phyloP scores from a whole-genome alignment of 352 stramenopile genomes.

The Nothophytophthora sp. region DNA sequence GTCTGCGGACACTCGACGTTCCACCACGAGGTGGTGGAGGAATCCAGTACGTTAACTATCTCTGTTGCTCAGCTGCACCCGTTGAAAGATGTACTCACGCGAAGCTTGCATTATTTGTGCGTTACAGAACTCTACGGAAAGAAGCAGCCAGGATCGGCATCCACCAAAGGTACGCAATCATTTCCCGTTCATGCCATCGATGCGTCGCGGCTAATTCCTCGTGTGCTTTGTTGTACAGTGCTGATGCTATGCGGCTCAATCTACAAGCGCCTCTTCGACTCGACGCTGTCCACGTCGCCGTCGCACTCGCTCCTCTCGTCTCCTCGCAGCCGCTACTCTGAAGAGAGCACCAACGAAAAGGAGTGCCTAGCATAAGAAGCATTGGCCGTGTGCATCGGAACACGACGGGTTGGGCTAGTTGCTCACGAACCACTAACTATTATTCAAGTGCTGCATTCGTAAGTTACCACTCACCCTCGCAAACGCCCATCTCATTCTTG shows the following conservation, averaged over 20 bases:
- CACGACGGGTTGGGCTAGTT: slow-evolving; percentile 17
- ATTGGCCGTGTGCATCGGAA: slow-evolving; percentile 24
- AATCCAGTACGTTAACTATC: slow-evolving; percentile 53
- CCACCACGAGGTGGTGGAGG: slow-evolving; percentile 75
- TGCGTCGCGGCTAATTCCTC: slow-evolving; percentile 2
- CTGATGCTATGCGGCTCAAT: slow-evolving; percentile 75
- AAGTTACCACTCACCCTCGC: slow-evolving; percentile 16
- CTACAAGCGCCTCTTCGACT: slow-evolving; percentile 73
- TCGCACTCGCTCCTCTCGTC: slow-evolving; percentile 49
- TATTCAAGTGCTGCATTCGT: slow-evolving; percentile 37
- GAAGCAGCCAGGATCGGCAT: slow-evolving; percentile 52
- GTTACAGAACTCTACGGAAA: slow-evolving; percentile 66
- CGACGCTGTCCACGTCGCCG: slow-evolving; percentile 40
- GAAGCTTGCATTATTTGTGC: neutral
- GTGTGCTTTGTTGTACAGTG: slow-evolving; percentile 26
- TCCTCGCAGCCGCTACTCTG: slow-evolving; percentile 47
- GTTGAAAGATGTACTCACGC: slow-evolving; percentile 6
- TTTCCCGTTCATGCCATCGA: neutral
- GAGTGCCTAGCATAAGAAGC: slow-evolving; percentile 48
- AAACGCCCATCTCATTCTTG: neutral
- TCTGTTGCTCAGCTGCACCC: neutral
- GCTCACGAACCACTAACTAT: slow-evolving; percentile 30
- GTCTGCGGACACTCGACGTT: slow-evolving; percentile 76
- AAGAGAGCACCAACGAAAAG: slow-evolving; percentile 50
- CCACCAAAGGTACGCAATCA: slow-evolving; percentile 48